phyloP scores from a whole-genome alignment of 2,329 filamentous ascomycete species.

The Aspergillus glaucus region DNA sequence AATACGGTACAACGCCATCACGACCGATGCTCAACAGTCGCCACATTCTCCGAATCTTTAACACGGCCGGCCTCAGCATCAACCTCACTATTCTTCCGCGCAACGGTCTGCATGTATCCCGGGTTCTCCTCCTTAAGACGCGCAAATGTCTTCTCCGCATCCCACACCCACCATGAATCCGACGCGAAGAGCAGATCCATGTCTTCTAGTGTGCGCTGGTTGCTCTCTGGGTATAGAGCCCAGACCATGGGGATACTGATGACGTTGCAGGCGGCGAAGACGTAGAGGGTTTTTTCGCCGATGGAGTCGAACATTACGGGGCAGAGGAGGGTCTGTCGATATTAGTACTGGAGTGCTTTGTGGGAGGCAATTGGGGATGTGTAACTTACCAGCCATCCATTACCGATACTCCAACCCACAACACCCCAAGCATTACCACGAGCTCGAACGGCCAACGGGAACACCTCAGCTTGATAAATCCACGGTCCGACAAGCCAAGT shows the following conservation, averaged over 20 bases:
- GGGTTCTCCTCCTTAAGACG: constrained; percentile 57
- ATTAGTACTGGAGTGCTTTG: constrained; percentile 1
- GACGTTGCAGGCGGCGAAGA: constrained; percentile 64
- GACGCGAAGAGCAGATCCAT: constrained; percentile 68
- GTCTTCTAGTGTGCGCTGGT: constrained; percentile 66
- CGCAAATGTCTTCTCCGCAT: constrained; percentile 60
- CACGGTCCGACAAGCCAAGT: constrained; percentile 58
- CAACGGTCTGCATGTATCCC: constrained; percentile 38
- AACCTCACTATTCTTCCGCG: constrained; percentile 26
- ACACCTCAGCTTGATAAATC: constrained; percentile 68
- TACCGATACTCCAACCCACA: constrained; percentile 69
- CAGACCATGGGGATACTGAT: constrained; percentile 64
- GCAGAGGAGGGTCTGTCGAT: constrained; percentile 41
- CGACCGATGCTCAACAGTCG: background rate
- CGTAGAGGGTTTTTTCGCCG: constrained; percentile 65
- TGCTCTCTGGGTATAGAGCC: constrained; percentile 68
- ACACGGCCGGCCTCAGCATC: constrained; percentile 26
- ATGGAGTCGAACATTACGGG: constrained; percentile 59
- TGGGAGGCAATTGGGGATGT: background rate
- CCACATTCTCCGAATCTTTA: background rate
- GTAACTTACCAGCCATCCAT: constrained; percentile 53
- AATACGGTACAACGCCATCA: too few relatives aligned
- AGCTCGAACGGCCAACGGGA: constrained; percentile 63
- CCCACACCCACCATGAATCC: constrained; percentile 63
- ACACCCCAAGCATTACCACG: constrained; percentile 73